These are phyloP conservation scores for Earliella scabrosa DNA, from an alignment of 1,284 basidiomycete species.

Conservation along the genomic window DNA sequence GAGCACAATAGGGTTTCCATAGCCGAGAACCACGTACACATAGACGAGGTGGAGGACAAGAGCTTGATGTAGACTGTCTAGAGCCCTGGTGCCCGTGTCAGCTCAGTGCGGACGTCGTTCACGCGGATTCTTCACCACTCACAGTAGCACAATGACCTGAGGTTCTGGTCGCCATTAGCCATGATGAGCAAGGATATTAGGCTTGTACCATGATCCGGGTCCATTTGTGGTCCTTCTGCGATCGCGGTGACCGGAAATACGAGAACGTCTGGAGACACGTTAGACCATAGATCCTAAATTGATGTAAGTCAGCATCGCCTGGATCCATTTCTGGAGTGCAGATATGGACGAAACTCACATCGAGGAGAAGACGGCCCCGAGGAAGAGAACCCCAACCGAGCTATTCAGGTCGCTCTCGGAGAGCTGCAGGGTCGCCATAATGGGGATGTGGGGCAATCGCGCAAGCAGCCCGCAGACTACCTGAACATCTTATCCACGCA, in stretches of 20 bases:
- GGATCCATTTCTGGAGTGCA: not conserved
- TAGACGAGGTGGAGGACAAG: constrained; percentile 3
- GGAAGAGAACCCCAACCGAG: constrained; percentile 4
- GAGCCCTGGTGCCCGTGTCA: not conserved
- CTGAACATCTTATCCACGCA: no score
- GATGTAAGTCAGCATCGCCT: not conserved
- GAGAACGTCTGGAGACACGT: constrained; percentile 6
- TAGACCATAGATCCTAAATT: constrained; percentile 6
- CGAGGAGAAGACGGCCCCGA: constrained; percentile 4
- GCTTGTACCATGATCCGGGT: not conserved
- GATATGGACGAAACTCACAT: not conserved
- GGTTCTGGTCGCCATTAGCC: not conserved
- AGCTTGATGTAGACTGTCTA: constrained; percentile 6
- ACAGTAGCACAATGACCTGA: not conserved
- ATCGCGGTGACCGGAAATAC: constrained; percentile 6
- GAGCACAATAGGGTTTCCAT: not conserved
- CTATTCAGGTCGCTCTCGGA: not conserved
- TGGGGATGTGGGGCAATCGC: no score
- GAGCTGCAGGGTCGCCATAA: not conserved
- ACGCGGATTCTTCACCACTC: not conserved
- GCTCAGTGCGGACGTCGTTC: not conserved
- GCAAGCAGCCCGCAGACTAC: no score
- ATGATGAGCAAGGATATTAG: no score
- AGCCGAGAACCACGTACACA: constrained; percentile 1
- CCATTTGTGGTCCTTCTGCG: not conserved